Evolutionary conservation across 2,329 filamentous ascomycete genomes (phyloP), one percentile per base, ranked within the genome.

Genomic region (Aspergillus ochraceus): DNA sequence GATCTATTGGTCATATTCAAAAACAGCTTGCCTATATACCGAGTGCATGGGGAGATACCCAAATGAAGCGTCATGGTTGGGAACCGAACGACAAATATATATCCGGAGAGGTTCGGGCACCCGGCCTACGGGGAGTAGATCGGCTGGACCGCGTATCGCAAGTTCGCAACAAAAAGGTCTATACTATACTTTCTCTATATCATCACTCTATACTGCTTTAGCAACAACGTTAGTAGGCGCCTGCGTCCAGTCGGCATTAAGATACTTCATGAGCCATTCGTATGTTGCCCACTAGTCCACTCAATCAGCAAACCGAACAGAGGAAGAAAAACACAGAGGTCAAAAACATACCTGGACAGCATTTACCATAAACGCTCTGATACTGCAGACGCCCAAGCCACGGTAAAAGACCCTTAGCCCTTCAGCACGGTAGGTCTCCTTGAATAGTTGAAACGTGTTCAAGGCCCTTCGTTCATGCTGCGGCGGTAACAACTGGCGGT

Each of bases 311-410:
- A n/a, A 58, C 11, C 53, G 17, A 12, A 49, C 32, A 42, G 14
- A 6, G 8, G 9, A 19, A 12, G 22, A 26, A 10, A 19, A 14
- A 22, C 29, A 14, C 8, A 26, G 17, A 36, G 52, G 36, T 36
- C 14, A 17, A 26, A 29, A 4, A 69, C 77, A 62, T 74, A 82
- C 80, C 74, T 88, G 86, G n/a, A 91, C 90, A 2, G 94, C 93
- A 79, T 97, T 97, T 45, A 97, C 94, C 55, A 96, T 80, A 73
- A 98, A 97, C 0, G 94, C 94, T 66, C 94, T 82, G 9, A 90
- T 77, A 74, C 91, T 96, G 75, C 94, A 98, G 32, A 97, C 83
- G 0, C 87, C 86, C 47, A 98, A 75, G 0, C 90, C 90, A 30
- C 87, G 82, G 71, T 91, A 92, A 76, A 93, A 92, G 1, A 86